These are phyloP conservation scores for Coemansia sp. DNA, from an alignment of 192 early-diverging fungal species.

Conservation along the genomic window DNA sequence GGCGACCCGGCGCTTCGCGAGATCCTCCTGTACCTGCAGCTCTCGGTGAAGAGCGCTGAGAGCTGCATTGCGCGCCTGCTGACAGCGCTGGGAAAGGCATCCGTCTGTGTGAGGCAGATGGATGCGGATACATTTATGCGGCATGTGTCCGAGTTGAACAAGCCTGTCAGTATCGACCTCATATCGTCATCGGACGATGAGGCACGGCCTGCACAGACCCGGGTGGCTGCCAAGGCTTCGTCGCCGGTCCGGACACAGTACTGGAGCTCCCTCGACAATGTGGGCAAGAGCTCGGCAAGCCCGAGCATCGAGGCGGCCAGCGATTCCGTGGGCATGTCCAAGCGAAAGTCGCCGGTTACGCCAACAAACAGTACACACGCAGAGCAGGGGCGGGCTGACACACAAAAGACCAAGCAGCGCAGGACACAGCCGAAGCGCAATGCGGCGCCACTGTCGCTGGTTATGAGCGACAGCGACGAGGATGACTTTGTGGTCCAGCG, in stretches of 20 bases:
- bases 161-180: conserved; percentile 24
- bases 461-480: conserved; percentile 6
- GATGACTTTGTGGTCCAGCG: conserved; percentile 8
- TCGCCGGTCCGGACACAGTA: neutral
- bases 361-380: neutral
- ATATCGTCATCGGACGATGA: conserved; percentile 33
- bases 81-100: conserved; percentile 2
- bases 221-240: no score
- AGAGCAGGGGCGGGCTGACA: neutral
- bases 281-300: neutral
- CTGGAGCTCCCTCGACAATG: conserved; percentile 11
- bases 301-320: neutral
- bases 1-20: conserved; percentile 2
- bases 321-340: neutral
- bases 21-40: conserved; percentile 16
- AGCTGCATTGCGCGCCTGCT: neutral
- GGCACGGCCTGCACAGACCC: no score
- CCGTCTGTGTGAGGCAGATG: neutral
- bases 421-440: neutral
- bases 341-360: conserved; percentile 4
- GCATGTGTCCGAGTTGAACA: conserved; percentile 21
- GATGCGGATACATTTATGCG: neutral
- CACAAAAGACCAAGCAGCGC: conserved; percentile 11
- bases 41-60: neutral
- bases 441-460: neutral